Percentiles rank a stretch among this genome's conserved stretches.
These are phyloP conservation scores for Stereocaulon alpinum DNA, from an alignment of 495 filamentous ascomycete species.

Conservation along the genomic window DNA sequence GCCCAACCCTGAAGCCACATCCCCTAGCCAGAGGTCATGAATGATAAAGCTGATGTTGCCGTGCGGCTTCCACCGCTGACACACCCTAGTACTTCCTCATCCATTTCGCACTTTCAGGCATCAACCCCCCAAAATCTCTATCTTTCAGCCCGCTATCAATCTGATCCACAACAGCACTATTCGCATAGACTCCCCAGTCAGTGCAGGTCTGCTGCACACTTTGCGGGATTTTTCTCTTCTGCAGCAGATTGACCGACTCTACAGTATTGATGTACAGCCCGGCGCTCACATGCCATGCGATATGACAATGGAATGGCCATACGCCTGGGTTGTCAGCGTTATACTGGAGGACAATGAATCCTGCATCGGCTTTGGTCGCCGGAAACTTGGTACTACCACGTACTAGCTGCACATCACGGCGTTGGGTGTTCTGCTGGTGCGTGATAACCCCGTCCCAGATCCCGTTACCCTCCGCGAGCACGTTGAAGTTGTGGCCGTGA, in stretches of 20 bases:
- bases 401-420: constrained; percentile 51
- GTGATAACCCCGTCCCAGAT: constrained; percentile 27
- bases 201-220: constrained; percentile 15
- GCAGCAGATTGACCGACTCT: constrained; percentile 17
- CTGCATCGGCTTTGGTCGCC: constrained; percentile 27
- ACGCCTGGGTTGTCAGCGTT: constrained; percentile 22
- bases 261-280: constrained; percentile 26
- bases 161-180: constrained; percentile 15
- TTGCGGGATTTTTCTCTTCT: constrained; percentile 20
- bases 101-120: constrained; percentile 2
- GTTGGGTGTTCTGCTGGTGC: constrained; percentile 35
- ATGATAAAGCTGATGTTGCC: not conserved
- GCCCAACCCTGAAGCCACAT: too few relatives aligned
- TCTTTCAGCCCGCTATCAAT: constrained; percentile 22
- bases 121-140: not conserved
- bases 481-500: constrained; percentile 34
- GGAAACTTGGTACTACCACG: constrained; percentile 19
- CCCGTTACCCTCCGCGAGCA: constrained; percentile 27
- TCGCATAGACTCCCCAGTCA: constrained; percentile 17
- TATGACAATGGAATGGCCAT: constrained; percentile 27
- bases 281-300: constrained; percentile 26
- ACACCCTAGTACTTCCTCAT: not conserved
- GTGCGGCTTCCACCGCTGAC: not conserved
- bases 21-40: too few relatives aligned
- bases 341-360: constrained; percentile 23